Conservation (phyloP, 2,329 filamentous ascomycete species). For the Ophiostoma triangulosporum region DNA sequence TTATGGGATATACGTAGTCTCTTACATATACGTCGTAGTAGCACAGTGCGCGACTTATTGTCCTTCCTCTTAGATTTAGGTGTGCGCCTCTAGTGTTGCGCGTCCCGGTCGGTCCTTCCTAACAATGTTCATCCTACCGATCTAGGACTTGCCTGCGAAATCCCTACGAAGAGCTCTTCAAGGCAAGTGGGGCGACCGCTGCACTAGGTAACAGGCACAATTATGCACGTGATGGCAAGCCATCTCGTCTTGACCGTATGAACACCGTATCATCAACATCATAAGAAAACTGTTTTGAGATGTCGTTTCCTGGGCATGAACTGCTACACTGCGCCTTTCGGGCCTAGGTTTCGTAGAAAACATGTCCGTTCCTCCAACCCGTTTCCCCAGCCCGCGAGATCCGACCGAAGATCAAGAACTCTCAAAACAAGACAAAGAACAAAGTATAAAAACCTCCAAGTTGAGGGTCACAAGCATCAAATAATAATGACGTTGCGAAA, state of each 20-base stretch:
- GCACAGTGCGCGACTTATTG: neutral
- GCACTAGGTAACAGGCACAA: no score
- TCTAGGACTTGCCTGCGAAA: constrained; percentile 2
- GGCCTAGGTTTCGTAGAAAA: no score
- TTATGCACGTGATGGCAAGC: no score
- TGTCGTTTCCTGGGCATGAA: no score
- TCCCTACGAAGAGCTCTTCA: neutral
- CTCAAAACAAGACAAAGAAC: neutral
- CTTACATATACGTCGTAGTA: no score
- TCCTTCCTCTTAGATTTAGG: neutral
- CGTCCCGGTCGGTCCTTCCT: constrained; percentile 1
- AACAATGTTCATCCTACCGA: neutral
- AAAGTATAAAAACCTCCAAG: neutral
- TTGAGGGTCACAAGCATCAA: neutral
- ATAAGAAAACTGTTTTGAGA: no score
- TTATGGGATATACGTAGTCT: no score
- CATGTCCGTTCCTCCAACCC: no score
- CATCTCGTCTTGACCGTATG: no score
- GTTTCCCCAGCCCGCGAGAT: neutral
- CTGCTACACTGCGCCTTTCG: no score
- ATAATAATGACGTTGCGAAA: neutral
- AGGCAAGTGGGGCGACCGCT: neutral
- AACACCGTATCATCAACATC: no score
- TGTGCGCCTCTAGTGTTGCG: neutral
- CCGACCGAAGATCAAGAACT: neutral